These are phyloP conservation scores for Trematosphaeria pertusa DNA, from an alignment of 2,329 filamentous ascomycete genomes.

Conservation along the genomic window DNA sequence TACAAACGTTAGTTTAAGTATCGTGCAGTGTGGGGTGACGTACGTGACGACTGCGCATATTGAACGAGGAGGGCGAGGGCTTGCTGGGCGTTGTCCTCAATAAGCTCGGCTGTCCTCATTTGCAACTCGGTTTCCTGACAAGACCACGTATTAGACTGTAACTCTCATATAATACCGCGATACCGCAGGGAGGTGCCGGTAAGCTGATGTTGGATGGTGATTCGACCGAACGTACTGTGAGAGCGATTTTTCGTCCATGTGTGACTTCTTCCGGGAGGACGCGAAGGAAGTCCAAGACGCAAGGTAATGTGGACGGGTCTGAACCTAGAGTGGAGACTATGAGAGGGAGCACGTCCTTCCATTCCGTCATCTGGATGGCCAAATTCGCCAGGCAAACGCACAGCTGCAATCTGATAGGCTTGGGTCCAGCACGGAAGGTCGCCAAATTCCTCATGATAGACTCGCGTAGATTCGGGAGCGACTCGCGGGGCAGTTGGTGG, in stretches of 20 bases:
- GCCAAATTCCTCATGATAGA: slow-evolving; percentile 84
- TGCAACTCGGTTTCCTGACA: slow-evolving; percentile 90
- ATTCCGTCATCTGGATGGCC: slow-evolving; percentile 93
- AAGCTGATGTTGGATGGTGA: slow-evolving; percentile 45
- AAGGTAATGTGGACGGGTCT: slow-evolving; percentile 79
- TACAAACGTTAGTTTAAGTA: slow-evolving; percentile 6
- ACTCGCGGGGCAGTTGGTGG: slow-evolving; percentile 79
- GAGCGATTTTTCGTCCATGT: slow-evolving; percentile 98
- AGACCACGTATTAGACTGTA: slow-evolving; percentile 50
- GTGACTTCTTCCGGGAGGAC: slow-evolving; percentile 98
- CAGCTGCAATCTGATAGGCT: slow-evolving; percentile 80
- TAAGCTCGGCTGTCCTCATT: slow-evolving; percentile 82
- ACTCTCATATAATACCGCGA: slow-evolving; percentile 45
- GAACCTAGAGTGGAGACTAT: slow-evolving; percentile 80
- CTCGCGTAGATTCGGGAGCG: slow-evolving; percentile 78
- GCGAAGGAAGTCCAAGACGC: slow-evolving; percentile 93
- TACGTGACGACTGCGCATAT: slow-evolving; percentile 91
- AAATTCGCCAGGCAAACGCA: slow-evolving; percentile 94
- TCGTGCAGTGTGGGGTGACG: slow-evolving; percentile 38
- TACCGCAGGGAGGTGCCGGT: slow-evolving; percentile 46
- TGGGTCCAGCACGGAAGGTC: slow-evolving; percentile 80
- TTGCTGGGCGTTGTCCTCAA: slow-evolving; percentile 88
- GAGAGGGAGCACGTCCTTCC: slow-evolving; percentile 88
- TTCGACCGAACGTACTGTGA: slow-evolving; percentile 86
- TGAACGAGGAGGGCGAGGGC: slow-evolving; percentile 87